Percentiles rank a stretch among this genome's conserved stretches.
Evolutionary conservation across 345 rosid species (phyloP).

Genomic region (Gynandropsis gynandra): DNA sequence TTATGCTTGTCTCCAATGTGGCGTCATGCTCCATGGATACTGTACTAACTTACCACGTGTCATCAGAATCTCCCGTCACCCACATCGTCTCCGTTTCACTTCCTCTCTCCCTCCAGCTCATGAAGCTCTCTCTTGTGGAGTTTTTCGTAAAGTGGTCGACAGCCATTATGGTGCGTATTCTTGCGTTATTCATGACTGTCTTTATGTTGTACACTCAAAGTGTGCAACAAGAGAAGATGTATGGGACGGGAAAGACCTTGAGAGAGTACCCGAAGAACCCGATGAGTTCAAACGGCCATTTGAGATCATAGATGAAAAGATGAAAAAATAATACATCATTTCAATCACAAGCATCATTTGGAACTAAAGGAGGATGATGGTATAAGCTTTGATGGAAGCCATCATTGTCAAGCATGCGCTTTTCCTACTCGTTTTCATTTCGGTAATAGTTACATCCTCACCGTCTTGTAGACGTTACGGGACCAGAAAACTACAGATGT

Average conservation of each 20-base stretch:
- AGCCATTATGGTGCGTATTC: no score
- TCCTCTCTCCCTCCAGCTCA: not conserved
- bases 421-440: not conserved
- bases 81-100: not conserved
- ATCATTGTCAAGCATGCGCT: not conserved
- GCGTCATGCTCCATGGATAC: constrained; percentile 7
- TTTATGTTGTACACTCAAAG: constrained; percentile 16
- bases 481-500: not conserved
- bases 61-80: constrained; percentile 8
- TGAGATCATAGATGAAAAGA: not conserved
- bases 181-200: no score
- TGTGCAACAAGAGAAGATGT: not conserved
- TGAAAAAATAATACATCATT: constrained; percentile 7
- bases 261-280: not conserved
- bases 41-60: constrained; percentile 3
- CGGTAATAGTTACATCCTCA: not conserved
- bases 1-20: not conserved
- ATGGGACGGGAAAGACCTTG: constrained; percentile 15
- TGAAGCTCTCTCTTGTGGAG: not conserved
- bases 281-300: not conserved
- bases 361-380: not conserved
- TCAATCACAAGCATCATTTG: constrained; percentile 7
- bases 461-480: fast-evolving
- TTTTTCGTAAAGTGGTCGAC: not conserved
- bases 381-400: no score